phyloP scores from a whole-genome alignment of 1,284 basidiomycete species.

The Marasmius tenuissimus region DNA sequence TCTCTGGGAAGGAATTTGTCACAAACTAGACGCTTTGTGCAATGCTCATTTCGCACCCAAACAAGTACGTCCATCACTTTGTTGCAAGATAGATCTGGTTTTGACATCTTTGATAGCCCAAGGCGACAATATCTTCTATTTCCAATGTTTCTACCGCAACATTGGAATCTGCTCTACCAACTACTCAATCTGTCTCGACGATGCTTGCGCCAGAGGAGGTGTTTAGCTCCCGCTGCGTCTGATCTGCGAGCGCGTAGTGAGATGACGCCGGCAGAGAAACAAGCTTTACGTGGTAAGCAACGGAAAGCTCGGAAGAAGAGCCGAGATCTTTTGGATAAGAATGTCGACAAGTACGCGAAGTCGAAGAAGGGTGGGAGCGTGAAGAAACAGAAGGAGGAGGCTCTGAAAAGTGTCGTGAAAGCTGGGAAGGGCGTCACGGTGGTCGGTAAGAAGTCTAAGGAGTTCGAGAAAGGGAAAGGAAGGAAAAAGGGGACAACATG shows the following conservation, averaged over 20 bases:
- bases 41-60: conserved; percentile 97
- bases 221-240: conserved; percentile 58
- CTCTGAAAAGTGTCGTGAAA: conserved; percentile 79
- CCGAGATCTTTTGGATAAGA: conserved; percentile 68
- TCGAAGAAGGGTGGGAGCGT: conserved; percentile 45
- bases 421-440: conserved; percentile 85
- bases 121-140: conserved; percentile 85
- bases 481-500: neutral
- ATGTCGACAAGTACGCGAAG: conserved; percentile 65
- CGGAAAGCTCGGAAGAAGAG: conserved; percentile 76
- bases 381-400: conserved; percentile 82
- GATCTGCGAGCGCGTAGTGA: conserved; percentile 72
- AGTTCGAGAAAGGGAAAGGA: conserved; percentile 31
- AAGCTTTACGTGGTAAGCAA: conserved; percentile 66
- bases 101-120: conserved; percentile 59
- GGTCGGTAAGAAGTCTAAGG: conserved; percentile 69
- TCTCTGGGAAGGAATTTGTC: conserved; percentile 84
- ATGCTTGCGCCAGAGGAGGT: conserved; percentile 96
- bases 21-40: conserved; percentile 91
- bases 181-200: conserved; percentile 70
- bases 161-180: conserved; percentile 90
- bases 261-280: conserved; percentile 86
- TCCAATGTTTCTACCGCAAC: conserved; percentile 84
- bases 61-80: conserved; percentile 53
- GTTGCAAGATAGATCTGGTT: neutral